phyloP scores from a whole-genome alignment of 2,329 filamentous ascomycete species.

The Aspergillus spinulosporus region DNA sequence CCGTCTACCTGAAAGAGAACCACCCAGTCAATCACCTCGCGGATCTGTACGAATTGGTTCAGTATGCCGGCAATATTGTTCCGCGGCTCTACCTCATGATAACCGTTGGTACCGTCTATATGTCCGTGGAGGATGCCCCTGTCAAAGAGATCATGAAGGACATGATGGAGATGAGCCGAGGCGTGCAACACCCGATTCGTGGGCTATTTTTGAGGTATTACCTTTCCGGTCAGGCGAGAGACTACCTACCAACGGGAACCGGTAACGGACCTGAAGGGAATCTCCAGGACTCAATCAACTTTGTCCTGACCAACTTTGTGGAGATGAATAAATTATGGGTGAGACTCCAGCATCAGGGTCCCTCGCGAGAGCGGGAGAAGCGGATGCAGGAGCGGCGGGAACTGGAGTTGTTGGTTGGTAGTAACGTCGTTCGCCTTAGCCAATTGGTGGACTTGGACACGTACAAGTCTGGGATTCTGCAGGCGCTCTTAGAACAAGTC shows the following conservation, averaged over 20 bases:
- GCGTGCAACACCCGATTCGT: slow-evolving; percentile 96
- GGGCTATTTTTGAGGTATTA: slow-evolving; percentile 96
- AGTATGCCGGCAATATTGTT: slow-evolving; percentile 97
- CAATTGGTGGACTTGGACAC: slow-evolving; percentile 92
- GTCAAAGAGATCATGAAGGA: slow-evolving; percentile 99
- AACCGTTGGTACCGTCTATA: slow-evolving; percentile 97
- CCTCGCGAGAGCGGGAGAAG: slow-evolving; percentile 90
- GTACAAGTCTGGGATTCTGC: slow-evolving; percentile 88
- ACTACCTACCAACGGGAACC: slow-evolving; percentile 76
- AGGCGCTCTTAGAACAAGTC: slow-evolving; percentile 89
- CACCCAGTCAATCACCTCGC: slow-evolving; percentile 97
- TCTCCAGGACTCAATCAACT: slow-evolving; percentile 95
- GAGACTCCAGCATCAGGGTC: slow-evolving; percentile 92
- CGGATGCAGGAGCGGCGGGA: slow-evolving; percentile 93
- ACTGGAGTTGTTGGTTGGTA: slow-evolving; percentile 90
- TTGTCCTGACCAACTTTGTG: slow-evolving; percentile 96
- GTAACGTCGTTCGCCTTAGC: slow-evolving; percentile 91
- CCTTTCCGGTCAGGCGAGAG: slow-evolving; percentile 88
- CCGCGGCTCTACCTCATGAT: slow-evolving; percentile 98
- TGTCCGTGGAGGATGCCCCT: slow-evolving; percentile 95
- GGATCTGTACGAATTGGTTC: slow-evolving; percentile 95
- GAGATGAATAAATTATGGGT: slow-evolving; percentile 99
- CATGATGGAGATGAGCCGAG: slow-evolving; percentile 99
- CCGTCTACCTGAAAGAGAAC: slow-evolving; percentile 93
- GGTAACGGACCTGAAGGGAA: slow-evolving; percentile 94